phyloP scores from a whole-genome alignment of 306 rosid species.

The Glycyrrhiza uralensis region DNA sequence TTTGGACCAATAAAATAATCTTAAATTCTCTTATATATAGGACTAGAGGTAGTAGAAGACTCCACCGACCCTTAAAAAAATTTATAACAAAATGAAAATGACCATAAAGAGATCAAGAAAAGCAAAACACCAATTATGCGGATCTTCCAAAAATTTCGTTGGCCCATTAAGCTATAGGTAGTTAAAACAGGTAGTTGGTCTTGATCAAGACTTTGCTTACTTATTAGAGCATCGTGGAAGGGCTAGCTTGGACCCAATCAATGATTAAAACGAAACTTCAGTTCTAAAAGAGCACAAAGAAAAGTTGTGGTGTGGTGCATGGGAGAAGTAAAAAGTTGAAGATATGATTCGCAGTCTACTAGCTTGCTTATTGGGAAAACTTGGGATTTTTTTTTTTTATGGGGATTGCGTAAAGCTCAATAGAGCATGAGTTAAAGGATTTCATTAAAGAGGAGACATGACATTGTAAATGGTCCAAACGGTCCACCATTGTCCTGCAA shows the following conservation, averaged over 20 bases:
- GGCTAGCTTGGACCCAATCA: background rate
- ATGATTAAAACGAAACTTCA: background rate
- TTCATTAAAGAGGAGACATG: slow-evolving; percentile 35
- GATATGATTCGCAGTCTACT: slow-evolving; percentile 41
- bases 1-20: too few species aligned
- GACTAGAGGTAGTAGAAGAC: too few species aligned
- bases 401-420: slow-evolving; percentile 62
- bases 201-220: background rate
- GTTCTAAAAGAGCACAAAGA: background rate
- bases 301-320: slow-evolving; percentile 20
- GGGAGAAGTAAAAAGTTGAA: slow-evolving; percentile 28
- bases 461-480: slow-evolving; percentile 28
- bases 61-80: too few species aligned
- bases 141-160: background rate
- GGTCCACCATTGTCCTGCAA: slow-evolving; percentile 35
- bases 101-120: too few species aligned
- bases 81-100: too few species aligned
- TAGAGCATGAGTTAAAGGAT: slow-evolving; percentile 6
- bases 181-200: slow-evolving; percentile 21
- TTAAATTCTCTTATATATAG: too few species aligned
- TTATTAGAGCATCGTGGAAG: background rate
- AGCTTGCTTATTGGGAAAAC: slow-evolving; percentile 46
- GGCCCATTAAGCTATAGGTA: background rate
- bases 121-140: background rate
- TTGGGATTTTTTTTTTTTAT: slow-evolving; percentile 35